Evolutionary conservation across 257 asterid species (phyloP), one percentile per base, ranked within the genome.

Genomic region (Jacaranda copaia): DNA sequence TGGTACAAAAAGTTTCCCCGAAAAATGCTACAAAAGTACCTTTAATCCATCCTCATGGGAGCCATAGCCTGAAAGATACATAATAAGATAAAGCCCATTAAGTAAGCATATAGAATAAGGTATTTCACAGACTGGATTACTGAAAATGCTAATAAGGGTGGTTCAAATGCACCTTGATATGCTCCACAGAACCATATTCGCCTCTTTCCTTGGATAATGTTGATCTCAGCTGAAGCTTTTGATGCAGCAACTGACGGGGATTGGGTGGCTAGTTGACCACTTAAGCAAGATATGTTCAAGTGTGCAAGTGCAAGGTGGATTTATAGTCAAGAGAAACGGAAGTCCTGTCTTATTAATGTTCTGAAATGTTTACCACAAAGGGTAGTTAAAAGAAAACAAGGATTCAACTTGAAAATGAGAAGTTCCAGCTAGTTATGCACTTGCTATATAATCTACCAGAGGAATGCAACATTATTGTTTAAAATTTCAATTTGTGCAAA

Each of bases 161-260:
- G 4, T 40, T 40, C 2, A 15, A 75, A 52, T 51, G 69, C 65
- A 90, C 98, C 98, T 85, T 89, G 97, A 86, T 89, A 91, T 62
- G 93, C 89, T 81, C 98, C 98, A 79, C 88, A 87, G 60, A 93
- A 93, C 98, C 98, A 93, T 66, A 93, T 70, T 75, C 88, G 76
- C 42, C 97, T 86, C 73, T 91, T 87, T 53, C 97, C 98, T 88
- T 93, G 97, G 79, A 91, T 91, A 8, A 78, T 43, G 52, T 81
- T 61, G 46, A 93, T 88, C 78, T 85, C 85, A 16, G 72, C 46
- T 9, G 92, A 87, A 70, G 98, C 97, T 86, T 71, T 93, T 12
- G 87, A 79, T 62, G 97, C 91, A 74, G 93, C 88, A 77, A 93
- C 91, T 6, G 97, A 91, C 81, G 94, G 97, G 97, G 51, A 93